Conservation (phyloP, 768 basidiomycete species). For the Suillus discolor region DNA sequence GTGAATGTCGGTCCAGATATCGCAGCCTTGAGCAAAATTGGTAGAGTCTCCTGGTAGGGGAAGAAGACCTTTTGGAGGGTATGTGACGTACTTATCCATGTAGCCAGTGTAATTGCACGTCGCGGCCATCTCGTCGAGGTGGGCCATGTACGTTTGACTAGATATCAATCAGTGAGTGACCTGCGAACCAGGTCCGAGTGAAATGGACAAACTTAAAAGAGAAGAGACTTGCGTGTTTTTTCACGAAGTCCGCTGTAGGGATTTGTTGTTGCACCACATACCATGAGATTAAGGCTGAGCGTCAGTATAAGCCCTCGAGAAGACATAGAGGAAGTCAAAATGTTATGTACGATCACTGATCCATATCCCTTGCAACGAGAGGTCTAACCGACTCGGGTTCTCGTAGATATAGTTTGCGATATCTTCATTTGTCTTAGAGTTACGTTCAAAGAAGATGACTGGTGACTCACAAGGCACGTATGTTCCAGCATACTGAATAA, state of each 20-base stretch:
- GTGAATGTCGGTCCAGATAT: no score
- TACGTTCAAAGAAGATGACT: not conserved
- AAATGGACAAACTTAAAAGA: not conserved
- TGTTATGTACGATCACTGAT: not conserved
- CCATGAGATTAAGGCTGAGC: not conserved
- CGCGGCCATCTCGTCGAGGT: no score
- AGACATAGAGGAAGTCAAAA: not conserved
- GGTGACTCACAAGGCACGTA: not conserved
- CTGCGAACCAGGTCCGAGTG: not conserved
- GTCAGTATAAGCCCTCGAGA: not conserved
- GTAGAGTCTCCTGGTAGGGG: no score
- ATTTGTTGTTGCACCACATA: not conserved
- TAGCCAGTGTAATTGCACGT: slow-evolving; percentile 63
- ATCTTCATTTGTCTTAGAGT: not conserved
- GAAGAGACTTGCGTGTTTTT: not conserved
- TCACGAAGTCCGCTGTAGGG: not conserved
- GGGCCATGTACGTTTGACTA: no score
- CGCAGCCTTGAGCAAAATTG: no score
- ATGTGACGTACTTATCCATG: no score
- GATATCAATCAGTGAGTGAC: no score
- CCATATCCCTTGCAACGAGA: not conserved
- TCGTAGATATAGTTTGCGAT: not conserved
- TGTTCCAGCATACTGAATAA: not conserved
- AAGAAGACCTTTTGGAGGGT: no score
- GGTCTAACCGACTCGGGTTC: not conserved